Evolutionary conservation across 495 filamentous ascomycete species (phyloP).

Genomic region (Parathielavia appendiculata): DNA sequence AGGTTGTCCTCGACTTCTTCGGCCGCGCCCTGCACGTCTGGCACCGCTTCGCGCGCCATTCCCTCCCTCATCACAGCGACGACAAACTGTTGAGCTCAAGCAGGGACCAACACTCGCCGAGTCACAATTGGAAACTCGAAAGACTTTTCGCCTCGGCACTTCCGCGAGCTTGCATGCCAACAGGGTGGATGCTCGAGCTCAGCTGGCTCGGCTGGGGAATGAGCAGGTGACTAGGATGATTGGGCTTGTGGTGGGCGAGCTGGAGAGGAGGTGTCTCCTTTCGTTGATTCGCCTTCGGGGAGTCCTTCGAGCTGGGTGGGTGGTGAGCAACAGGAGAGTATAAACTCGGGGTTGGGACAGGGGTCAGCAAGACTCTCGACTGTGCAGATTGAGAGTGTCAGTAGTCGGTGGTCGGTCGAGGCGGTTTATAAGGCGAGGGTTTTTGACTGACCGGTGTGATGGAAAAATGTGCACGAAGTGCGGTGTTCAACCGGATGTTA

Average conservation of each 20-base stretch:
- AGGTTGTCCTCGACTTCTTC: slow-evolving; percentile 13
- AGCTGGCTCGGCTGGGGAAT: background rate
- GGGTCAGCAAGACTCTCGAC: no score
- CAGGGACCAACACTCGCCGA: background rate
- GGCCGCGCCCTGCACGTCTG: slow-evolving; percentile 11
- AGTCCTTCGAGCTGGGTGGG: no score
- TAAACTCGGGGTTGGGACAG: no score
- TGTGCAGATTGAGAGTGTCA: background rate
- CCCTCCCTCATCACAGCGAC: background rate
- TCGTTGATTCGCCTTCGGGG: no score
- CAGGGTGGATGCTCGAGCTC: background rate
- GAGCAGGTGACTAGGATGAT: background rate
- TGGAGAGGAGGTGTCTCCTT: background rate
- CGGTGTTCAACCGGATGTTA: no score
- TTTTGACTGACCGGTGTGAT: background rate
- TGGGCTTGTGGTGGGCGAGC: background rate
- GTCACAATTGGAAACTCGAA: background rate
- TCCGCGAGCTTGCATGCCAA: background rate
- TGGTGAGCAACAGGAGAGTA: no score
- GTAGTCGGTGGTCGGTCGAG: background rate
- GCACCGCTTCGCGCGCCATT: background rate
- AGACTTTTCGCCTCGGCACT: background rate
- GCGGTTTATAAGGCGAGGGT: background rate
- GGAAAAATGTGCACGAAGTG: background rate
- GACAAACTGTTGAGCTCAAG: no score